Percentiles rank a stretch among this genome's conserved stretches.
Conservation (phyloP, 2,329 filamentous ascomycete species). For the Alternaria infectoria region DNA sequence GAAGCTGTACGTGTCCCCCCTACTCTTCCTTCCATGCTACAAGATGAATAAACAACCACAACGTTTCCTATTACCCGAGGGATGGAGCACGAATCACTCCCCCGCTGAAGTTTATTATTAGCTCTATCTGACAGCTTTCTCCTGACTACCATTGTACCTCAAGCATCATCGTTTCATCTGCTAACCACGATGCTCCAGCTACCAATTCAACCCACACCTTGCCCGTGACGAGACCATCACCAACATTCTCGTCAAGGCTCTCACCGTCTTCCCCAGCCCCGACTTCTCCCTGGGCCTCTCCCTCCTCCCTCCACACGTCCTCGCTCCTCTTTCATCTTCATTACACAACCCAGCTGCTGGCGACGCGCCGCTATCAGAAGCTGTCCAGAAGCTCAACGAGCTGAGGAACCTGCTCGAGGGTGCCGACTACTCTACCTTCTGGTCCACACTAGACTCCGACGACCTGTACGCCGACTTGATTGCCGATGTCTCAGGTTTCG, state of each 20-base stretch:
- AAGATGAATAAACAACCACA: slow-evolving; percentile 77
- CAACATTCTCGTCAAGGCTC: slow-evolving; percentile 97
- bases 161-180: slow-evolving; percentile 2
- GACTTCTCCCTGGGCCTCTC: slow-evolving; percentile 95
- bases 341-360: slow-evolving; percentile 60
- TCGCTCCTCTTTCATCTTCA: slow-evolving; percentile 64
- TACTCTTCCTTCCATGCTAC: slow-evolving; percentile 23
- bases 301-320: slow-evolving; percentile 85
- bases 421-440: slow-evolving; percentile 91
- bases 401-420: slow-evolving; percentile 89
- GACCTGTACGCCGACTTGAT: slow-evolving; percentile 95
- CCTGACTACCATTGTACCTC: slow-evolving; percentile 1
- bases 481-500: slow-evolving; percentile 92
- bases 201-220: slow-evolving; percentile 99
- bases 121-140: slow-evolving; percentile 70
- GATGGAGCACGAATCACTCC: slow-evolving; percentile 64
- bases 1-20: slow-evolving; percentile 77
- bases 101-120: slow-evolving; percentile 75
- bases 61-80: slow-evolving; percentile 99
- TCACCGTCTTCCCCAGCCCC: slow-evolving; percentile 94
- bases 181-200: slow-evolving; percentile 62
- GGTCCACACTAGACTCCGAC: slow-evolving; percentile 88
- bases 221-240: slow-evolving; percentile 96
- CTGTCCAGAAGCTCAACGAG: slow-evolving; percentile 82
- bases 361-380: slow-evolving; percentile 79